These are phyloP conservation scores for Pistacia integerrima DNA, from an alignment of 345 rosid species.

Conservation along the genomic window DNA sequence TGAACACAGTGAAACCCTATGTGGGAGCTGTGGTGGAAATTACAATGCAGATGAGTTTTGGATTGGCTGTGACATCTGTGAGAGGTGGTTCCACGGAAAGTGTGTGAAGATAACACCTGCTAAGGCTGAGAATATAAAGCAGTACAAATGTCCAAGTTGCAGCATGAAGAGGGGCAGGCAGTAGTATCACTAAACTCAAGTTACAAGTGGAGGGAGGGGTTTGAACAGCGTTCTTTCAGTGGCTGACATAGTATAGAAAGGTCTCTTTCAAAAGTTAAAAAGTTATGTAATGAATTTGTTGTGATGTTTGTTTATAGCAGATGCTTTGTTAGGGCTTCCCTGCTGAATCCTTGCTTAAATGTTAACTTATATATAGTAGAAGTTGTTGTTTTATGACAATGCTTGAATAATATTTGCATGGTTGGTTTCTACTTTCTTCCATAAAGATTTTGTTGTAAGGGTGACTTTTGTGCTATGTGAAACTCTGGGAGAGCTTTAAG, in stretches of 20 bases:
- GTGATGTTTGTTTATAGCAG: slow-evolving; percentile 33
- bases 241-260: slow-evolving; percentile 28
- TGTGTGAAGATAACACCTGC: slow-evolving; percentile 89
- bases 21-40: slow-evolving; percentile 78
- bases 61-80: slow-evolving; percentile 83
- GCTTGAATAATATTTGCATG: slow-evolving; percentile 11
- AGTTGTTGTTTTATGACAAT: slow-evolving; percentile 22
- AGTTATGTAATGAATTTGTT: slow-evolving; percentile 24
- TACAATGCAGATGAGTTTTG: slow-evolving; percentile 82
- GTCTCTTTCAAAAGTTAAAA: slow-evolving; percentile 10
- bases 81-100: slow-evolving; percentile 85
- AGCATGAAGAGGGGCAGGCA: slow-evolving; percentile 68
- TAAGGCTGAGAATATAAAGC: slow-evolving; percentile 81
- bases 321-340: slow-evolving; percentile 25
- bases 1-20: slow-evolving; percentile 71
- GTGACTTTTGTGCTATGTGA: neutral
- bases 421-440: neutral
- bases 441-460: neutral
- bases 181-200: slow-evolving; percentile 23
- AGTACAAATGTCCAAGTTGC: slow-evolving; percentile 89
- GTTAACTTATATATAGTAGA: slow-evolving; percentile 27
- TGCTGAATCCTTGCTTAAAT: slow-evolving; percentile 24
- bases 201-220: neutral
- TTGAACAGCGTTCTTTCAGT: slow-evolving; percentile 3
- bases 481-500: neutral